A percentile compares a stretch with the other conserved stretches of the same genome.
phyloP scores from a whole-genome alignment of 2,329 filamentous ascomycete species.

The Trichoderma polysporum region DNA sequence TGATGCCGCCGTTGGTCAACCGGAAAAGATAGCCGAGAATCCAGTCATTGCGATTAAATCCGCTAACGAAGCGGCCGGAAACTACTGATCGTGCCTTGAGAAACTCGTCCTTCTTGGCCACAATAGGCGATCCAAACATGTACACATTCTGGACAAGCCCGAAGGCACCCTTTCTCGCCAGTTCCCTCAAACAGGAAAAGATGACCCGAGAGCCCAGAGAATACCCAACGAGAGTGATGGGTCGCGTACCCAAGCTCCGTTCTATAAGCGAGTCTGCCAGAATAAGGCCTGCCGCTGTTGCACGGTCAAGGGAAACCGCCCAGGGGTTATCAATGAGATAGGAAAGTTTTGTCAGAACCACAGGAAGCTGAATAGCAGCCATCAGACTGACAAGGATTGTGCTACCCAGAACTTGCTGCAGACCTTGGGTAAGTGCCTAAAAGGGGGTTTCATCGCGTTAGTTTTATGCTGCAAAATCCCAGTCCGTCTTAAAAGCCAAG shows the following conservation, averaged over 20 bases:
- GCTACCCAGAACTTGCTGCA: constrained; percentile 90
- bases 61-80: constrained; percentile 90
- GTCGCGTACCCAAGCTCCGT: constrained; percentile 84
- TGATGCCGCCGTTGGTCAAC: constrained; percentile 87
- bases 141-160: constrained; percentile 94
- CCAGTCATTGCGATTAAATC: constrained; percentile 94
- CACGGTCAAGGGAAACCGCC: constrained; percentile 92
- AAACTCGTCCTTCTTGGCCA: constrained; percentile 90
- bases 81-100: constrained; percentile 78
- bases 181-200: constrained; percentile 84
- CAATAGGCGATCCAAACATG: constrained; percentile 87
- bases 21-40: constrained; percentile 96
- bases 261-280: constrained; percentile 92
- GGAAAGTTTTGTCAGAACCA: constrained; percentile 87
- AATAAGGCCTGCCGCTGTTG: constrained; percentile 84
- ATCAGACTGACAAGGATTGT: constrained; percentile 87
- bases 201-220: constrained; percentile 91
- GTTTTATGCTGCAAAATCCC: not conserved
- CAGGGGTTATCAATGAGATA: constrained; percentile 98
- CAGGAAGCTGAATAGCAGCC: constrained; percentile 87
- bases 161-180: constrained; percentile 77
- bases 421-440: constrained; percentile 87
- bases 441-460: not conserved
- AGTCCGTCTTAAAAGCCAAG: constrained; percentile 27
- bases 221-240: constrained; percentile 91